A percentile compares a stretch with the other conserved stretches of the same genome.
These are phyloP conservation scores for Geotrichum bryndzae DNA, from an alignment of 1,139 yeast species.

Conservation along the genomic window DNA sequence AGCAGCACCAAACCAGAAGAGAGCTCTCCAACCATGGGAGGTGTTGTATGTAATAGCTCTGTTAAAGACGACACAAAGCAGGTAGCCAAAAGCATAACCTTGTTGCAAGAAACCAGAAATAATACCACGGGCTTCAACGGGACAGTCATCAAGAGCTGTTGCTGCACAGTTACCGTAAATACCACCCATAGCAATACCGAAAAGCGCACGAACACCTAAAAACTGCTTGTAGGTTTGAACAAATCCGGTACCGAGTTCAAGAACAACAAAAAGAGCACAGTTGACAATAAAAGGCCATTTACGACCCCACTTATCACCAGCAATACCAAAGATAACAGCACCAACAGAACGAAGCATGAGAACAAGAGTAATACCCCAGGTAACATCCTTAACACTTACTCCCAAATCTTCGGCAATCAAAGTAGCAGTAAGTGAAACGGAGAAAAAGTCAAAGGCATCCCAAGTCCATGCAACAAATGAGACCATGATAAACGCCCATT, in stretches of 20 bases:
- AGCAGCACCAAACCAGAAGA: slow-evolving; percentile 78
- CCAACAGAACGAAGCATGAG: slow-evolving; percentile 78
- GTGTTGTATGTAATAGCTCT: slow-evolving; percentile 49
- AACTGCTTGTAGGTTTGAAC: slow-evolving; percentile 58
- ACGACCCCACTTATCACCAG: slow-evolving; percentile 65
- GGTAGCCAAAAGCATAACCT: slow-evolving; percentile 67
- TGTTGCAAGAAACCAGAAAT: slow-evolving; percentile 65
- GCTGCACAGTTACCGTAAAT: slow-evolving; percentile 63
- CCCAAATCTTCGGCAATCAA: slow-evolving; percentile 50
- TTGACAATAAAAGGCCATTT: slow-evolving; percentile 62
- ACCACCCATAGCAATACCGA: slow-evolving; percentile 69
- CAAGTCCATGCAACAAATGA: slow-evolving; percentile 73
- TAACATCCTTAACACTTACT: slow-evolving; percentile 47
- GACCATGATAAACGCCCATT: slow-evolving; percentile 56
- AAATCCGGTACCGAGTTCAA: slow-evolving; percentile 71
- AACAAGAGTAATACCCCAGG: slow-evolving; percentile 79
- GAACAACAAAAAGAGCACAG: slow-evolving; percentile 46
- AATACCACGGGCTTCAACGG: slow-evolving; percentile 52
- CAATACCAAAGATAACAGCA: slow-evolving; percentile 60
- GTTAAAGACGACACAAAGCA: slow-evolving; percentile 57
- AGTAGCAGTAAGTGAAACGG: slow-evolving; percentile 57
- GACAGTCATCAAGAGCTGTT: slow-evolving; percentile 63
- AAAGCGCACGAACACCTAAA: slow-evolving; percentile 61
- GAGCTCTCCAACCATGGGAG: slow-evolving; percentile 61
- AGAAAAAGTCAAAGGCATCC: slow-evolving; percentile 75